A percentile compares a stretch with the other conserved stretches of the same genome.
Evolutionary conservation across 2,329 filamentous ascomycete genomes (phyloP).

Genomic region (Fusarium goolgardi): DNA sequence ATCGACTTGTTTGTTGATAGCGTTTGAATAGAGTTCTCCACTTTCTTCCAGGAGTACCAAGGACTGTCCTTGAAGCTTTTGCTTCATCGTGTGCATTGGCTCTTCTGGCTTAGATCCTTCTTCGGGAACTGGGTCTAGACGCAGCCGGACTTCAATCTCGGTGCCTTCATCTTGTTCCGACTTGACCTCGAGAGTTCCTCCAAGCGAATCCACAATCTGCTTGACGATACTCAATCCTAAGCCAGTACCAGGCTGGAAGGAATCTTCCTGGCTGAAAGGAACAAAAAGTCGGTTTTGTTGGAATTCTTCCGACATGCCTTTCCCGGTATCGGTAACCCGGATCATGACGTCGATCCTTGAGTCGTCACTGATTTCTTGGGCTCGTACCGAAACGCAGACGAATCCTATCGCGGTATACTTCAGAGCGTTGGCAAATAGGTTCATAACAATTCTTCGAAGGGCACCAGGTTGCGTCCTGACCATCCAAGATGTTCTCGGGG

Average conservation of each 20-base stretch:
- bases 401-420: constrained; percentile 69
- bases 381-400: constrained; percentile 56
- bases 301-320: constrained; percentile 72
- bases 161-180: constrained; percentile 67
- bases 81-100: constrained; percentile 9
- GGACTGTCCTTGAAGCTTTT: constrained; percentile 30
- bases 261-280: constrained; percentile 72
- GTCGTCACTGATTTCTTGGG: constrained; percentile 40
- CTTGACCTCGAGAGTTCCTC: constrained; percentile 68
- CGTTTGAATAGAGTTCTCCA: constrained; percentile 4
- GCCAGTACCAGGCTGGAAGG: constrained; percentile 69
- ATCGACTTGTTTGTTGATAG: constrained; percentile 24
- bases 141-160: constrained; percentile 62
- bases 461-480: constrained; percentile 66
- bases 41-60: constrained; percentile 40
- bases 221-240: constrained; percentile 73
- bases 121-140: constrained; percentile 47
- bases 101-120: constrained; percentile 22
- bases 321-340: constrained; percentile 70
- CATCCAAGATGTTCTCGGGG: constrained; percentile 59
- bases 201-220: constrained; percentile 68
- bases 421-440: constrained; percentile 70
- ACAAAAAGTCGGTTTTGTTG: constrained; percentile 69
- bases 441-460: constrained; percentile 68
- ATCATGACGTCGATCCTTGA: constrained; percentile 50